Percentiles rank a stretch among this genome's conserved stretches.
Conservation (phyloP, 2,329 filamentous ascomycete genomes). For the Thelonectria blattea region DNA sequence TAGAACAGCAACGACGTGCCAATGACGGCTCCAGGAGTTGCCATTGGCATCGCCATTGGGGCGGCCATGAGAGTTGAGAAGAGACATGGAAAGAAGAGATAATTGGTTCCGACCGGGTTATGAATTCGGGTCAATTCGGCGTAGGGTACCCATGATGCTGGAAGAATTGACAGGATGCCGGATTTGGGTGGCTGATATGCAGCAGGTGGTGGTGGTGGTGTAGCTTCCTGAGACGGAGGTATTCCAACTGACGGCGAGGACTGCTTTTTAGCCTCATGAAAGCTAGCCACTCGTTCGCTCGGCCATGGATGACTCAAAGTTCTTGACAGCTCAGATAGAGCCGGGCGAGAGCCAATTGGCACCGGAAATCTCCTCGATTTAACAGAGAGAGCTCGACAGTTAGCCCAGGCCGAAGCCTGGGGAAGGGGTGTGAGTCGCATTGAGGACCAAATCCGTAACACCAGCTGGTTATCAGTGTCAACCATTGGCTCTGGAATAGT, state of each 20-base stretch:
- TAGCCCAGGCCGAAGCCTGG: conserved; percentile 34
- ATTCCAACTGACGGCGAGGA: conserved; percentile 24
- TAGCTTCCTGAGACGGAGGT: conserved; percentile 6
- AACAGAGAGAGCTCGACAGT: conserved; percentile 26
- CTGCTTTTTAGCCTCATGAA: conserved; percentile 35
- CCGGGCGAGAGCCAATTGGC: conserved; percentile 15
- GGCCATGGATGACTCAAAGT: conserved; percentile 19
- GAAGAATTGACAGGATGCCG: conserved; percentile 73
- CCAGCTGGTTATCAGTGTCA: background rate
- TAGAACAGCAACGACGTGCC: conserved; percentile 74
- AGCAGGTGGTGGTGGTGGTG: conserved; percentile 28
- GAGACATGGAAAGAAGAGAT: conserved; percentile 84
- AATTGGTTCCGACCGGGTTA: conserved; percentile 82
- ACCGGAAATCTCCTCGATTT: conserved; percentile 18
- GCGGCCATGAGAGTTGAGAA: conserved; percentile 85
- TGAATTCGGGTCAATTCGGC: conserved; percentile 82
- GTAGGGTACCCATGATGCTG: conserved; percentile 75
- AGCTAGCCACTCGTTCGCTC: conserved; percentile 28
- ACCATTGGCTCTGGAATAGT: background rate
- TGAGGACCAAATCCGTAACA: conserved; percentile 17
- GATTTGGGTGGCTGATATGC: conserved; percentile 72
- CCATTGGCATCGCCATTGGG: conserved; percentile 67
- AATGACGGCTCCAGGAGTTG: conserved; percentile 65
- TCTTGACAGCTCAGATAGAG: conserved; percentile 14
- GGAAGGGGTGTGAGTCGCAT: conserved; percentile 35